Evolutionary conservation across 192 early-diverging fungal genomes (phyloP), one percentile per base, ranked within the genome.

Genomic region (Gonapodya prolifera): DNA sequence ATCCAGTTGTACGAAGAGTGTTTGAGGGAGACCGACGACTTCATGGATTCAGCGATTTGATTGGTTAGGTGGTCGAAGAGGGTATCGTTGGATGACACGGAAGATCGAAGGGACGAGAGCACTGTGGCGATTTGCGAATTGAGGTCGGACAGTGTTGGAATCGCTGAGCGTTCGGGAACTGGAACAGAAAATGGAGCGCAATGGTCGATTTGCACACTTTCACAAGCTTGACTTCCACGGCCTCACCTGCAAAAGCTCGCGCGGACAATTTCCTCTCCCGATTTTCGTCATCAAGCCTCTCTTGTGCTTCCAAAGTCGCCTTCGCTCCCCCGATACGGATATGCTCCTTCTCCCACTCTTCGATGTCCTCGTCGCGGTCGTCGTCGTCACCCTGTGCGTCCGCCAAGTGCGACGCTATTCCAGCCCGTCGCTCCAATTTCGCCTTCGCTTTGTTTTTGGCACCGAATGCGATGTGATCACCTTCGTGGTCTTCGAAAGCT

Each of bases 401-500:
- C 13, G 45, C 13, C 13, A 69, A n/a, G 13, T 16, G n/a, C 45
- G n/a, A 16, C n/a, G 13, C 45, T 69, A 81, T 81, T 0, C 35
- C 77, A n/a, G 75, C 75, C 30, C 69, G 70, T 29, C 80, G 77
- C 17, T 81, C 80, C 1, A 1, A 29, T 34, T 76, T 75, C 0
- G 36, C 0, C 32, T 81, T 18, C 29, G 78, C 75, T 17, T 34
- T 29, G 2, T 77, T 69, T 75, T 81, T 78, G 70, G 35, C 75
- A 0, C 80, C 80, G 75, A 81, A 78, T 69, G 33, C 23, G 0
- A 81, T 81, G 2, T 77, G 69, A 23, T 70, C 34, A 29, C 77
- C 80, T 70, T 70, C 1, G 69, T 81, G 75, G 2, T 77, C 80
- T n/a, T 81, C 80, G 75, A 81, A 81, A 1, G 69, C 0, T 35